Percentiles rank a stretch among this genome's conserved stretches.
phyloP scores from a whole-genome alignment of 169 alveolate species.

The Plasmodium inui region DNA sequence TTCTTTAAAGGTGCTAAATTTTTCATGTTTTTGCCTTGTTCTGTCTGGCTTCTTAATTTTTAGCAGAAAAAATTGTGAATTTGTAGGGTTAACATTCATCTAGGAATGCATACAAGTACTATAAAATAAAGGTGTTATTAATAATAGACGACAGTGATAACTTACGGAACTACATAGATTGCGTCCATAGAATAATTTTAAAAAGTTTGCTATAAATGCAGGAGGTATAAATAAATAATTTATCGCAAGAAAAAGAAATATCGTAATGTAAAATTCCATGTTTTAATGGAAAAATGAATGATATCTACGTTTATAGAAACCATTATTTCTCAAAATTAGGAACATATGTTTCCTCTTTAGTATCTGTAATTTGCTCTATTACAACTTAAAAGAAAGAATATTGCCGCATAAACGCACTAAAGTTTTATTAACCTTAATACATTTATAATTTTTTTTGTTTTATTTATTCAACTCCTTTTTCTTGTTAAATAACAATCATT shows the following conservation, averaged over 20 bases:
- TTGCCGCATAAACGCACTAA: background rate
- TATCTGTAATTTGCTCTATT: background rate
- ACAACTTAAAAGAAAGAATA: background rate
- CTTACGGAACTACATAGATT: background rate
- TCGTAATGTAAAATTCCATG: background rate
- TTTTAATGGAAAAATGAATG: background rate
- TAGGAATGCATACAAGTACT: background rate
- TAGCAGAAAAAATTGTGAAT: background rate
- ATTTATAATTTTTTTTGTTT: background rate
- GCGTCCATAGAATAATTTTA: background rate
- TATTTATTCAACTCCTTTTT: background rate
- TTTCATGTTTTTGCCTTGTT: background rate
- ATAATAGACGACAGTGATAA: background rate
- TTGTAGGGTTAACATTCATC: background rate
- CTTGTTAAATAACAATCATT: background rate
- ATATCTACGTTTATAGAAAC: background rate
- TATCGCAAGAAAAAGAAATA: background rate
- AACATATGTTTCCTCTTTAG: constrained; percentile 2
- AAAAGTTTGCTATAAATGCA: background rate
- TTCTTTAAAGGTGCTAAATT: background rate
- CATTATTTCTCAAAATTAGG: background rate
- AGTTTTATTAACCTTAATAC: background rate
- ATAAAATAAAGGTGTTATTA: background rate
- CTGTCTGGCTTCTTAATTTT: background rate
- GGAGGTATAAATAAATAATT: background rate